Percentiles rank a stretch among this genome's conserved stretches.
phyloP scores from a whole-genome alignment of 2,329 filamentous ascomycete genomes.

The Aspergillus sp. region DNA sequence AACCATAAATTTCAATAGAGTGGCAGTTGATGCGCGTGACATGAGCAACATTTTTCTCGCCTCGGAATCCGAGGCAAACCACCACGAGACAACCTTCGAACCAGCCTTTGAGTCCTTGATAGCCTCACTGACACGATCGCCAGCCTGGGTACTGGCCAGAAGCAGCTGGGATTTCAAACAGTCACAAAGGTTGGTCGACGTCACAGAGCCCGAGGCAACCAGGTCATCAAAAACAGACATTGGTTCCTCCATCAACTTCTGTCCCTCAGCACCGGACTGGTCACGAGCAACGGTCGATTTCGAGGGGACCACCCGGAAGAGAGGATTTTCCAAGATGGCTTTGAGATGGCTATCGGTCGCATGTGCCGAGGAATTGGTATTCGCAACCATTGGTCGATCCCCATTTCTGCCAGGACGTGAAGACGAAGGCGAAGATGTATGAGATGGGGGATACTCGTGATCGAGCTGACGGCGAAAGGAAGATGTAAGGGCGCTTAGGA shows the following conservation, averaged over 20 bases:
- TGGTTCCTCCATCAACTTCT: slow-evolving; percentile 24
- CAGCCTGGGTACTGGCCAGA: slow-evolving; percentile 18
- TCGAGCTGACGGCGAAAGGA: slow-evolving; percentile 63
- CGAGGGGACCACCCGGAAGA: slow-evolving; percentile 35
- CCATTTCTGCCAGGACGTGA: slow-evolving; percentile 1
- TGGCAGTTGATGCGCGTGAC: slow-evolving; percentile 15
- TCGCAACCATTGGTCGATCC: slow-evolving; percentile 10
- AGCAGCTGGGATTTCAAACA: slow-evolving; percentile 31
- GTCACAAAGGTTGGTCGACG: slow-evolving; percentile 14
- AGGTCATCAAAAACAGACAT: slow-evolving; percentile 34
- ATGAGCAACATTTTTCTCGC: slow-evolving; percentile 26
- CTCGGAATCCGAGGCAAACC: slow-evolving; percentile 31
- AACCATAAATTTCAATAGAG: slow-evolving; percentile 35
- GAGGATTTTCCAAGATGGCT: slow-evolving; percentile 36
- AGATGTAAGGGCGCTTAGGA: slow-evolving; percentile 56
- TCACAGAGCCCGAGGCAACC: slow-evolving; percentile 33
- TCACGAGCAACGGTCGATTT: slow-evolving; percentile 12
- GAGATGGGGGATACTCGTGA: slow-evolving; percentile 47
- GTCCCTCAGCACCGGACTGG: slow-evolving; percentile 7
- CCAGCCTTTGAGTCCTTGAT: slow-evolving; percentile 32
- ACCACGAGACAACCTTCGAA: slow-evolving; percentile 34
- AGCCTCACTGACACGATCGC: slow-evolving; percentile 15
- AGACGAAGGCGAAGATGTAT: slow-evolving; percentile 10
- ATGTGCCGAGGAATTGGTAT: slow-evolving; percentile 24
- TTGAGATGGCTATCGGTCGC: slow-evolving; percentile 35